phyloP scores from a whole-genome alignment of 345 rosid genomes.

The Firmiana major region DNA sequence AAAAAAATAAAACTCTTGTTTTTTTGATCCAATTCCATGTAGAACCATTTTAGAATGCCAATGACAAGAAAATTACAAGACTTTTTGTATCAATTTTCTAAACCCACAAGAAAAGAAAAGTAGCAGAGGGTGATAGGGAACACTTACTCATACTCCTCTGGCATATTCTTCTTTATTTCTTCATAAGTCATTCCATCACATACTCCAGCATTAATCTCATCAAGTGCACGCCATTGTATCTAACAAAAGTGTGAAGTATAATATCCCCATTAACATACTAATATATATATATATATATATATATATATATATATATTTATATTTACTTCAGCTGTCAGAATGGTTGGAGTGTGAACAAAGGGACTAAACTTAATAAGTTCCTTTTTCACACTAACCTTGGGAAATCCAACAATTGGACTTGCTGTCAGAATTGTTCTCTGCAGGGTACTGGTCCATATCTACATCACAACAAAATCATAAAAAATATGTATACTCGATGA shows the following conservation, averaged over 20 bases:
- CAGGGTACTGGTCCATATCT: constrained; percentile 99
- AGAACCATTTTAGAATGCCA: not conserved
- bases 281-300: no score
- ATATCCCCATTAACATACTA: not conserved
- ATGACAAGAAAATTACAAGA: not conserved
- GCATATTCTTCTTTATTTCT: constrained; percentile 89
- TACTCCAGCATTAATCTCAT: constrained; percentile 98
- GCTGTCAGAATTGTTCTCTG: constrained; percentile 90
- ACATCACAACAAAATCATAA: constrained; percentile 14
- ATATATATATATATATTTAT: no score
- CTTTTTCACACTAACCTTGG: constrained; percentile 59
- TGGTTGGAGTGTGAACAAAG: not conserved
- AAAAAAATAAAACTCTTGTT: not conserved
- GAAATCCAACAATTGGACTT: constrained; percentile 80
- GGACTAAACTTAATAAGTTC: not conserved
- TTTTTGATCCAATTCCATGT: not conserved
- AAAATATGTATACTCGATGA: not conserved
- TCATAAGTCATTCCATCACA: constrained; percentile 99
- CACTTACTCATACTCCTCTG: constrained; percentile 89
- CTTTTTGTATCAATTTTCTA: not conserved
- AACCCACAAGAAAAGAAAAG: not conserved
- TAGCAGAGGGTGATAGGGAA: constrained; percentile 7
- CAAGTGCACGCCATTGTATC: constrained; percentile 99
- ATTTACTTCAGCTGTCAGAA: not conserved
- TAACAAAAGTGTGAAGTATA: constrained; percentile 26